Conservation (phyloP, 2,329 filamentous ascomycete species). For the Monilinia aucupariae region DNA sequence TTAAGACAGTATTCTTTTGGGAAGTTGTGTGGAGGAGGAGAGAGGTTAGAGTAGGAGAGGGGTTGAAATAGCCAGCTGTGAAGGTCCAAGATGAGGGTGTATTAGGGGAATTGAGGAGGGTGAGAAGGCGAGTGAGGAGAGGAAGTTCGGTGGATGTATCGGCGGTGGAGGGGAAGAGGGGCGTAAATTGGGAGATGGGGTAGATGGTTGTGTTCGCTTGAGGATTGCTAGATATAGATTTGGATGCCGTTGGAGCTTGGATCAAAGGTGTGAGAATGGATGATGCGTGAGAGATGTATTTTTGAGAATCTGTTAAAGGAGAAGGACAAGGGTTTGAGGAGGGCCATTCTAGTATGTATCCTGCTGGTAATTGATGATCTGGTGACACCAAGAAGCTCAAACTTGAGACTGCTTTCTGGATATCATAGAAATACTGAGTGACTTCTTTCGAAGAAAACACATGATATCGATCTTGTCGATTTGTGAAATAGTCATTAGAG, state of each 20-base stretch:
- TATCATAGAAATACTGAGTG: constrained; percentile 72
- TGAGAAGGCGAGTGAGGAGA: constrained; percentile 68
- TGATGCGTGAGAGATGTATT: constrained; percentile 66
- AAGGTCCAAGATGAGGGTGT: constrained; percentile 86
- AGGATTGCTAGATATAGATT: neutral
- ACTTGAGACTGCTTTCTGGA: constrained; percentile 71
- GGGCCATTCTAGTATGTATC: constrained; percentile 69
- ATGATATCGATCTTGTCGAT: constrained; percentile 92
- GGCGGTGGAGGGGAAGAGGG: constrained; percentile 66
- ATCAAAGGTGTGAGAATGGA: constrained; percentile 62
- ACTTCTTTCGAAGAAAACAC: constrained; percentile 75
- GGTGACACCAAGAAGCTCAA: constrained; percentile 79
- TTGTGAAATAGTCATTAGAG: constrained; percentile 91
- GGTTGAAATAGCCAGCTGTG: constrained; percentile 98
- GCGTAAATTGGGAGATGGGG: constrained; percentile 80
- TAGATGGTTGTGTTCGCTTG: constrained; percentile 67
- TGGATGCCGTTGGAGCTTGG: constrained; percentile 28
- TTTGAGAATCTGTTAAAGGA: constrained; percentile 63
- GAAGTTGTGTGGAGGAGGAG: constrained; percentile 67
- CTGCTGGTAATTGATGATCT: constrained; percentile 45
- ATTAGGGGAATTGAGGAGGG: constrained; percentile 56
- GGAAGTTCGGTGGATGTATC: constrained; percentile 86
- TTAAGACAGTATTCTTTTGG: constrained; percentile 69
- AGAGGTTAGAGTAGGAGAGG: constrained; percentile 74
- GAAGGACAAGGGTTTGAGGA: constrained; percentile 65